These are phyloP conservation scores for Calycina herbarum DNA, from an alignment of 2,329 filamentous ascomycete species.

Conservation along the genomic window DNA sequence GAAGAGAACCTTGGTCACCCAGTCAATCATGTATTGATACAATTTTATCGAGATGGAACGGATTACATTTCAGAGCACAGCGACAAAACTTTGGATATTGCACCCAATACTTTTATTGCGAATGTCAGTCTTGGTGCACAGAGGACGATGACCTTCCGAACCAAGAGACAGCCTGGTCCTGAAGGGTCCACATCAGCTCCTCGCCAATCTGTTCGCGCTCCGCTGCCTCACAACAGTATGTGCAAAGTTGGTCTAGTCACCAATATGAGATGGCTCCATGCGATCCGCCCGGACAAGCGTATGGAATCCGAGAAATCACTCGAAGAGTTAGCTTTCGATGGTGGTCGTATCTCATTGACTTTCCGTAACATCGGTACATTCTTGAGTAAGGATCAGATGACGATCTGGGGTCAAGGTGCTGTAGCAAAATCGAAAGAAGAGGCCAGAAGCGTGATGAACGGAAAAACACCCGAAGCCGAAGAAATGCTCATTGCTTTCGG, in stretches of 20 bases:
- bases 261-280: conserved; percentile 86
- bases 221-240: conserved; percentile 84
- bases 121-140: conserved; percentile 94
- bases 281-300: conserved; percentile 87
- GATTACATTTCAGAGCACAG: conserved; percentile 97
- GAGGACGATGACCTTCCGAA: conserved; percentile 84
- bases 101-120: conserved; percentile 76
- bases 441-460: conserved; percentile 68
- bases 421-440: conserved; percentile 61
- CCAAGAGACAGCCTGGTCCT: conserved; percentile 61
- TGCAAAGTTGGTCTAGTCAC: conserved; percentile 78
- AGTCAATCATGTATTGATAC: conserved; percentile 89
- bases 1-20: conserved; percentile 74
- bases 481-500: conserved; percentile 78
- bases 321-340: conserved; percentile 70
- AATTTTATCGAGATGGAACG: conserved; percentile 83
- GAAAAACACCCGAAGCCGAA: conserved; percentile 64
- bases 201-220: conserved; percentile 55
- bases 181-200: conserved; percentile 25
- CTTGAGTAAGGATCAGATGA: conserved; percentile 59
- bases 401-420: conserved; percentile 93
- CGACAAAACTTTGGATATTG: conserved; percentile 94
- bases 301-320: conserved; percentile 62
- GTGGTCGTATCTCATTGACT: conserved; percentile 85
- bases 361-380: conserved; percentile 90